A percentile compares a stretch with the other conserved stretches of the same genome.
Evolutionary conservation across 78 protist species (phyloP).

Genomic region (Guillardia theta): DNA sequence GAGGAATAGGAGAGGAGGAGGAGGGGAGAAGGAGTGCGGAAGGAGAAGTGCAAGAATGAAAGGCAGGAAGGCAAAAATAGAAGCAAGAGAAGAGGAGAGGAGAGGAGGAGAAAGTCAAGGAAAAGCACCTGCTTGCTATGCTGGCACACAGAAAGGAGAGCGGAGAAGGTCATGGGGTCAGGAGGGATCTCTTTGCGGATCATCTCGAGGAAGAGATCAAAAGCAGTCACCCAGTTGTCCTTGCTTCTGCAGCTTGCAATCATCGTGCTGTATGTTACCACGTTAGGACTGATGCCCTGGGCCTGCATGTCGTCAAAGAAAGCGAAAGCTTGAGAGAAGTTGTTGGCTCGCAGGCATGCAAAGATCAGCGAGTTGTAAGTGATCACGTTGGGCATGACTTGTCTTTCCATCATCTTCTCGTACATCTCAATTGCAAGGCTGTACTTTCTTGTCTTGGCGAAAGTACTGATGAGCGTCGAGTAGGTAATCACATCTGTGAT

Average conservation of each 20-base stretch:
- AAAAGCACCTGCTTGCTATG: neutral
- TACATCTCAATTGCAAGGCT: no score
- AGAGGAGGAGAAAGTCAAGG: neutral
- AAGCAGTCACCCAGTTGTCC: neutral
- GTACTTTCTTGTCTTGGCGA: no score
- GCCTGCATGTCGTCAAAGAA: neutral
- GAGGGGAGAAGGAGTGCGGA: neutral
- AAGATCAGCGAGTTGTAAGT: constrained; percentile 2
- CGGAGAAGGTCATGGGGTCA: neutral
- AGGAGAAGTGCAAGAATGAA: neutral
- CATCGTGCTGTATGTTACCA: neutral
- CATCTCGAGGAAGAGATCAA: neutral
- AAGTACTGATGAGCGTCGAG: neutral
- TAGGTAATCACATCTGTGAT: neutral
- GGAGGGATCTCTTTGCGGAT: neutral
- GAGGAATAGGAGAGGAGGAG: neutral
- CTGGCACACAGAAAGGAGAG: neutral
- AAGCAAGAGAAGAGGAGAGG: neutral
- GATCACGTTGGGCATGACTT: neutral
- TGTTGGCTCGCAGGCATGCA: neutral
- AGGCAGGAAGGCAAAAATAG: no score
- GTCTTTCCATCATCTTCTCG: no score
- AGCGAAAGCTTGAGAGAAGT: neutral
- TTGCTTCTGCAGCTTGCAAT: neutral
- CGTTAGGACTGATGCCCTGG: neutral